These are phyloP conservation scores for Aspergillus leporis DNA, from an alignment of 495 filamentous ascomycete species.

Conservation along the genomic window DNA sequence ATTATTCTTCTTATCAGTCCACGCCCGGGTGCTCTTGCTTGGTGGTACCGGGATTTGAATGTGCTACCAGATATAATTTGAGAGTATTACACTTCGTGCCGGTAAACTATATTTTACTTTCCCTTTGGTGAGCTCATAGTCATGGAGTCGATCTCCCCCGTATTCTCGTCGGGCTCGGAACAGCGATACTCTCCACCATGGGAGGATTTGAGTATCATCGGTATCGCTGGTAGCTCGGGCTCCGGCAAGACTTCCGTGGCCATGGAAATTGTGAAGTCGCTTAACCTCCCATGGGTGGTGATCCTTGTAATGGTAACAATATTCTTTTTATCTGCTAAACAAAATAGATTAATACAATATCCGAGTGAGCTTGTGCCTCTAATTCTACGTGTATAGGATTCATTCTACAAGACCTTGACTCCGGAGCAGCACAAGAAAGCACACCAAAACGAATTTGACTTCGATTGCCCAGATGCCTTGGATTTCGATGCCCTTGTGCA, in stretches of 20 bases:
- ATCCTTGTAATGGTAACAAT: slow-evolving; percentile 86
- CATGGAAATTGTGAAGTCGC: slow-evolving; percentile 80
- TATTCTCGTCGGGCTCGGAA: slow-evolving; percentile 42
- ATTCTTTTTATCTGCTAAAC: slow-evolving; percentile 7
- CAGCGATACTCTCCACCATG: slow-evolving; percentile 90
- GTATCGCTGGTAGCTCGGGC: slow-evolving; percentile 91
- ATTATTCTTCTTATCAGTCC: slow-evolving; percentile 8
- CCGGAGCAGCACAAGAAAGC: slow-evolving; percentile 72
- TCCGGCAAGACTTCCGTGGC: slow-evolving; percentile 97
- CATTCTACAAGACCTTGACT: slow-evolving; percentile 87
- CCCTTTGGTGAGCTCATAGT: neutral
- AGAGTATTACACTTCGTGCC: neutral
- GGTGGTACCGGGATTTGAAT: neutral
- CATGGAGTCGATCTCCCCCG: slow-evolving; percentile 49
- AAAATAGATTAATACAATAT: slow-evolving; percentile 1
- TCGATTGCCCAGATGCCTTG: slow-evolving; percentile 90
- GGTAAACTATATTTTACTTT: neutral
- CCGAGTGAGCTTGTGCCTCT: slow-evolving; percentile 19
- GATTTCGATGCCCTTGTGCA: slow-evolving; percentile 90
- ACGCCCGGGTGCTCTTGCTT: neutral
- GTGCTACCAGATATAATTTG: neutral
- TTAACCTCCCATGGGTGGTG: slow-evolving; percentile 96
- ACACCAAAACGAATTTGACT: slow-evolving; percentile 90
- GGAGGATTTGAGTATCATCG: slow-evolving; percentile 92
- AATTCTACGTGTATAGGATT: slow-evolving; percentile 63